Conservation (phyloP, 73 alveolate genomes). For the Paramecium primaurelia region DNA sequence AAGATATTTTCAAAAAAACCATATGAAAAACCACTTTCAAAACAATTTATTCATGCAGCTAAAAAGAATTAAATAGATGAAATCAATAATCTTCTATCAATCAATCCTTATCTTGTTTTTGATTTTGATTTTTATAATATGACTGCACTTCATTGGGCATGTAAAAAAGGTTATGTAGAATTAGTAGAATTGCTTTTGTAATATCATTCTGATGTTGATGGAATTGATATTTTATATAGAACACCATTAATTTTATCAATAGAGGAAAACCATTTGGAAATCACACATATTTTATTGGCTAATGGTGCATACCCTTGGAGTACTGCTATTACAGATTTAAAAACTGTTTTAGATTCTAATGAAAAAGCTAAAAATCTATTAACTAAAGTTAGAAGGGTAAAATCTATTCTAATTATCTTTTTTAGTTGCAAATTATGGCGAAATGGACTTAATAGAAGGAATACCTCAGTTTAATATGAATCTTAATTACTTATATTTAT, state of each 20-base stretch:
- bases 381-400: constrained; percentile 42
- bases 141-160: constrained; percentile 47
- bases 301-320: constrained; percentile 47
- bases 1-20: constrained; percentile 33
- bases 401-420: background rate
- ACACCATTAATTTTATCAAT: constrained; percentile 19
- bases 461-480: background rate
- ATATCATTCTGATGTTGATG: constrained; percentile 34
- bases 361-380: constrained; percentile 8
- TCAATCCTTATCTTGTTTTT: constrained; percentile 24
- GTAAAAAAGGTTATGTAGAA: constrained; percentile 27
- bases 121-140: constrained; percentile 39
- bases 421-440: background rate
- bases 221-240: constrained; percentile 21
- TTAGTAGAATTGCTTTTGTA: background rate
- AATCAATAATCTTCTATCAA: background rate
- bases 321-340: constrained; percentile 36
- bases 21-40: constrained; percentile 17
- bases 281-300: background rate
- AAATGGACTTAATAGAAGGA: background rate
- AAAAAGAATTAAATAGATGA: background rate
- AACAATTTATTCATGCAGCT: constrained; percentile 31
- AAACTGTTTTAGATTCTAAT: background rate
- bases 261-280: background rate
- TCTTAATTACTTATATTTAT: background rate